Percentiles rank a stretch among this genome's conserved stretches.
Conservation (phyloP, 2,329 filamentous ascomycete genomes). For the Dothidotthia symphoricarpi region DNA sequence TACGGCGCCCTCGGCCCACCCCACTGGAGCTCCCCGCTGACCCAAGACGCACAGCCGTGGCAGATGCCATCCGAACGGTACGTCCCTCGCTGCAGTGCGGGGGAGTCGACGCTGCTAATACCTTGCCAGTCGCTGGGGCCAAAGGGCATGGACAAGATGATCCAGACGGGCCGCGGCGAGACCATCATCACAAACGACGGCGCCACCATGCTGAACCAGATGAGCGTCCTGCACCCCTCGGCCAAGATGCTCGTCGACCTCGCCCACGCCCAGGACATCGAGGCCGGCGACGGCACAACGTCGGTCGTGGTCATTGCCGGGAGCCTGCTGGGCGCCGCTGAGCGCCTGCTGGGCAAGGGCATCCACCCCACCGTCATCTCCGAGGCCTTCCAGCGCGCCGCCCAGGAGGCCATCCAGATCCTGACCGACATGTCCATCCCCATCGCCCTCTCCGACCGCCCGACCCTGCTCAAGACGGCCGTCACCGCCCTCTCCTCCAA, state of each 20-base stretch:
- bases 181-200: constrained; percentile 99
- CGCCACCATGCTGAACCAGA: constrained; percentile 98
- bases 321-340: constrained; percentile 88
- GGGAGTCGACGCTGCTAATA: too few relatives aligned
- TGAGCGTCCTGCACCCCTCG: constrained; percentile 99
- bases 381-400: constrained; percentile 94
- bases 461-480: constrained; percentile 90
- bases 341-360: constrained; percentile 80
- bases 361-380: constrained; percentile 98
- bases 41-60: constrained; percentile 65
- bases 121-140: constrained; percentile 72
- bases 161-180: constrained; percentile 92
- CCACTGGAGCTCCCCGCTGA: constrained; percentile 19
- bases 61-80: constrained; percentile 92
- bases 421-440: constrained; percentile 95
- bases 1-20: constrained; percentile 46
- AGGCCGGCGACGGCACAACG: constrained; percentile 96
- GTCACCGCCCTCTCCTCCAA: constrained; percentile 97
- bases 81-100: constrained; percentile 28
- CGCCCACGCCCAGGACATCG: constrained; percentile 94
- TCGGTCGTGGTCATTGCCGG: constrained; percentile 98
- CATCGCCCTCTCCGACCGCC: constrained; percentile 81
- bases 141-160: constrained; percentile 99
- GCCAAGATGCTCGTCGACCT: constrained; percentile 99
- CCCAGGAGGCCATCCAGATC: constrained; percentile 81